Evolutionary conservation across 106 monocot genomes (phyloP).

Genomic region (Platanthera zijinensis): DNA sequence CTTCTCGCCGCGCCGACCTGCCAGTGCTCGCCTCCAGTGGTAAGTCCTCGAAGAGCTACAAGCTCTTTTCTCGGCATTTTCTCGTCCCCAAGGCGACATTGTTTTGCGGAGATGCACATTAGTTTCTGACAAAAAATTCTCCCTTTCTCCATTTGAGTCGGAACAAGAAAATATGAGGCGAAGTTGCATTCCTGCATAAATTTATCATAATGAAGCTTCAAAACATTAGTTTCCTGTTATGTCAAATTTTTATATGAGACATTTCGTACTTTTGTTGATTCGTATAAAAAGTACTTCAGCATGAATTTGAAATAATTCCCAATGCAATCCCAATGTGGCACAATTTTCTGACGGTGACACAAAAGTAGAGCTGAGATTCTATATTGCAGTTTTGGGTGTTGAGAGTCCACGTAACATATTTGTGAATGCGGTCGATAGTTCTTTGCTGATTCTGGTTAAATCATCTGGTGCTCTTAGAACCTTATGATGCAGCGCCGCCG

Average conservation of each 20-base stretch:
- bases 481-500: too few relatives aligned
- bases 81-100: background rate
- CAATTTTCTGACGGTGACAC: conserved; percentile 56
- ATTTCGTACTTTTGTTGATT: background rate
- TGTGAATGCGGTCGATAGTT: conserved; percentile 60
- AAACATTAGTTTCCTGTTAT: background rate
- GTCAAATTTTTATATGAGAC: background rate
- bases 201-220: background rate
- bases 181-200: background rate
- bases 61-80: background rate
- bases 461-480: conserved; percentile 42
- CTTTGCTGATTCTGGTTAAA: conserved; percentile 60
- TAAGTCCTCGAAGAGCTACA: background rate
- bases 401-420: conserved; percentile 55
- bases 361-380: conserved; percentile 63
- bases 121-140: conserved; percentile 13
- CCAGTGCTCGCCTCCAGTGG: too few relatives aligned
- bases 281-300: background rate
- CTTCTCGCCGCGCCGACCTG: too few relatives aligned
- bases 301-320: background rate
- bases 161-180: conserved; percentile 31
- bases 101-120: background rate
- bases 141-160: conserved; percentile 8
- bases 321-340: too few relatives aligned
- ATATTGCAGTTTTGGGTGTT: conserved; percentile 29